phyloP scores from a whole-genome alignment of 108 stramenopile species.

The Discostella stelligeroides region DNA sequence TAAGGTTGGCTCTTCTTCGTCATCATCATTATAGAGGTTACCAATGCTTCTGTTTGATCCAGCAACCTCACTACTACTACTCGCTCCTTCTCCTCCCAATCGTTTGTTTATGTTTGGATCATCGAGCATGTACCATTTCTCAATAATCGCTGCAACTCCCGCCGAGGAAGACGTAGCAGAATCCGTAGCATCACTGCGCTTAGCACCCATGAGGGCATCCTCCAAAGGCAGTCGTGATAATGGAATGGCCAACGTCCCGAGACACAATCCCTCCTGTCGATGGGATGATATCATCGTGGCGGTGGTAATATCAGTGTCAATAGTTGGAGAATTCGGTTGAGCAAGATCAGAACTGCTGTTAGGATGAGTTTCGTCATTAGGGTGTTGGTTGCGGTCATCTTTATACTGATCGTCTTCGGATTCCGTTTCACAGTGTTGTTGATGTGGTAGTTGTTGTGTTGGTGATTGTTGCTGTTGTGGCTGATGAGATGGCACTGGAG shows the following conservation, averaged over 20 bases:
- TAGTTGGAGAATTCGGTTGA: background rate
- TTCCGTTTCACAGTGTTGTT: no score
- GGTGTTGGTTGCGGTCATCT: no score
- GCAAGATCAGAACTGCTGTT: no score
- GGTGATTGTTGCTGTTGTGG: no score
- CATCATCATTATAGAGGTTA: conserved; percentile 12
- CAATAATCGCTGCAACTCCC: conserved; percentile 52
- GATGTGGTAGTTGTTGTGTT: no score
- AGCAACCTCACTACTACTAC: conserved; percentile 5
- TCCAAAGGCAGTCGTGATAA: conserved; percentile 63
- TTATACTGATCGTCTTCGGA: no score
- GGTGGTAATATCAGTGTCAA: background rate
- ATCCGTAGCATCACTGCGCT: background rate
- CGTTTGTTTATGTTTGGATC: conserved; percentile 17
- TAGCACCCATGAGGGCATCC: conserved; percentile 27
- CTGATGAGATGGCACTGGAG: background rate
- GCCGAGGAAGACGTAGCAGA: background rate
- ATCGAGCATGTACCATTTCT: conserved; percentile 77
- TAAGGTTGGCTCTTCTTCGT: conserved; percentile 9
- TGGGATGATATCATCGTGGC: background rate
- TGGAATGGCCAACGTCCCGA: conserved; percentile 73
- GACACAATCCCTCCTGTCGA: conserved; percentile 47
- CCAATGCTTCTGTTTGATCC: no score
- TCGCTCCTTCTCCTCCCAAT: background rate
- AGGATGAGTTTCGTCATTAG: no score